phyloP scores from a whole-genome alignment of 176 grass and related monocot species.

The Tillandsia fasciculata region DNA sequence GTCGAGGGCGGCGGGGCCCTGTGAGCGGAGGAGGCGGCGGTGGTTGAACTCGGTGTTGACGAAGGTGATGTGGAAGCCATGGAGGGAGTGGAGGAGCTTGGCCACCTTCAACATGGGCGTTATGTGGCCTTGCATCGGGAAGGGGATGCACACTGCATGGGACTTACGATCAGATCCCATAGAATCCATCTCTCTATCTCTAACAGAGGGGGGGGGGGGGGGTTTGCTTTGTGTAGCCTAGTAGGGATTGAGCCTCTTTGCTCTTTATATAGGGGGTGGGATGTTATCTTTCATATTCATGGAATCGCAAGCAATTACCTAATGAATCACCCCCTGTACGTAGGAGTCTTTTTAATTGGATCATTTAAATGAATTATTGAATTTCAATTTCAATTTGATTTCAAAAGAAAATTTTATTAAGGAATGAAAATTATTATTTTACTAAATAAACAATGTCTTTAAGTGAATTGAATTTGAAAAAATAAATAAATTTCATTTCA shows the following conservation, averaged over 20 bases:
- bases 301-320: too few relatives aligned
- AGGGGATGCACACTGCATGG: slow-evolving; percentile 10
- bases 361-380: too few relatives aligned
- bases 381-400: too few relatives aligned
- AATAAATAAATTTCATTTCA: too few relatives aligned
- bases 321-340: too few relatives aligned
- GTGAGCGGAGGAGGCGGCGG: slow-evolving; percentile 3
- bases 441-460: too few relatives aligned
- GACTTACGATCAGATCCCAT: not conserved
- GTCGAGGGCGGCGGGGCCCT: not conserved
- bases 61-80: slow-evolving; percentile 14
- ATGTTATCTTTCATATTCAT: too few relatives aligned
- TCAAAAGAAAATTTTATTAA: too few relatives aligned
- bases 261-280: not conserved
- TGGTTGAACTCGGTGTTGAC: slow-evolving; percentile 17
- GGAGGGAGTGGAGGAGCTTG: slow-evolving; percentile 12
- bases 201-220: not conserved
- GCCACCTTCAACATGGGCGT: slow-evolving; percentile 10
- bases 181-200: slow-evolving; percentile 7
- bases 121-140: slow-evolving; percentile 1
- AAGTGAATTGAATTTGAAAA: too few relatives aligned
- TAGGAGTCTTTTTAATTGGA: too few relatives aligned
- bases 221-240: not conserved
- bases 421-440: too few relatives aligned
- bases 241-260: not conserved